phyloP scores from a whole-genome alignment of 2,329 filamentous ascomycete genomes.

The Pseudogymnoascus destructans region DNA sequence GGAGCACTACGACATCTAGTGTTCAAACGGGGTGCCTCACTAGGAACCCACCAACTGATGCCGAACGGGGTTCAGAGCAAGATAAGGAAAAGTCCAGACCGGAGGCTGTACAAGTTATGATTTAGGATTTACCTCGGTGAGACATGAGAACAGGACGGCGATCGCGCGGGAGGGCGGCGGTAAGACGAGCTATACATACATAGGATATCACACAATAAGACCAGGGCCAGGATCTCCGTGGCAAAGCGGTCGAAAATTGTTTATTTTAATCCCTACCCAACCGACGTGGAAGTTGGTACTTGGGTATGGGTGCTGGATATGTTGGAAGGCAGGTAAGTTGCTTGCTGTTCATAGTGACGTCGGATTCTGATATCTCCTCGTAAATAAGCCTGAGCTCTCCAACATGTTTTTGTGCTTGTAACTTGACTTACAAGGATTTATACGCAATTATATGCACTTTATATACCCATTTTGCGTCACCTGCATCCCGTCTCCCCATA shows the following conservation, averaged over 20 bases:
- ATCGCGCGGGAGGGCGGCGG: not conserved
- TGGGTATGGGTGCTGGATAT: not conserved
- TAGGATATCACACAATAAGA: not conserved
- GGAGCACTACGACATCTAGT: not conserved
- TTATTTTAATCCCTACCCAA: not conserved
- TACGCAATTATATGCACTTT: not conserved
- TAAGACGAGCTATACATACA: not conserved
- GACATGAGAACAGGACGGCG: not conserved
- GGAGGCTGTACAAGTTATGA: not conserved
- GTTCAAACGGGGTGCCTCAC: constrained; percentile 3
- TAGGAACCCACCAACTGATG: constrained; percentile 6
- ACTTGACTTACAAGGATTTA: not conserved
- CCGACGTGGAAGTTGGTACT: not conserved
- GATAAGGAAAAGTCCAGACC: not conserved
- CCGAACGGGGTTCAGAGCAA: constrained; percentile 4
- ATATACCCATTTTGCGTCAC: not conserved
- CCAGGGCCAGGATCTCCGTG: not conserved
- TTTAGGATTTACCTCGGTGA: not conserved
- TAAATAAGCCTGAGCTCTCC: not conserved
- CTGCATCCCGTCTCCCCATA: not conserved
- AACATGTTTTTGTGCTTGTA: not conserved
- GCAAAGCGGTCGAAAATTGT: not conserved
- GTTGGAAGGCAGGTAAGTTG: not conserved
- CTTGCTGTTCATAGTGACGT: not conserved
- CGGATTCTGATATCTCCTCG: not conserved